These are phyloP conservation scores for Elongisporangium undulatum DNA, from an alignment of 352 stramenopile species.

Conservation along the genomic window DNA sequence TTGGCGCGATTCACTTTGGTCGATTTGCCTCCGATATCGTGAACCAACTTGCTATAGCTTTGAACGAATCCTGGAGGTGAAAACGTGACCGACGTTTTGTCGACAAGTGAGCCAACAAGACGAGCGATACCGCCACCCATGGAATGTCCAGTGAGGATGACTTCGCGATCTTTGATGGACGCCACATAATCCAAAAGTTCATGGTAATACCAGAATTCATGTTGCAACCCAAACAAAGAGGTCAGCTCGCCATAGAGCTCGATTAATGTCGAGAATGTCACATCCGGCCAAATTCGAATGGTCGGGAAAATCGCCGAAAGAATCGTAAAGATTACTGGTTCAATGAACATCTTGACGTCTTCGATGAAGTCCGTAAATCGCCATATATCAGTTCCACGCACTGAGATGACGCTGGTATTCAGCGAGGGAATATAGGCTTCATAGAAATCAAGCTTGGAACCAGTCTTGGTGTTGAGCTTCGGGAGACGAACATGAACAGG, in stretches of 20 bases:
- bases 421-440: constrained; percentile 70
- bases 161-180: constrained; percentile 72
- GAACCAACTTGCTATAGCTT: constrained; percentile 87
- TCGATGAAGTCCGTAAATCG: constrained; percentile 89
- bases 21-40: constrained; percentile 69
- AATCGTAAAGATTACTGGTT: constrained; percentile 88
- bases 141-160: constrained; percentile 86
- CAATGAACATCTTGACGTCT: constrained; percentile 90
- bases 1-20: constrained; percentile 68
- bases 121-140: constrained; percentile 86
- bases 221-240: constrained; percentile 81
- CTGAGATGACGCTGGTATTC: constrained; percentile 85
- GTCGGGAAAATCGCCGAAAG: constrained; percentile 87
- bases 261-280: constrained; percentile 84
- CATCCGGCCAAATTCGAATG: constrained; percentile 89
- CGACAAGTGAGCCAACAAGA: constrained; percentile 77
- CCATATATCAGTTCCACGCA: constrained; percentile 87
- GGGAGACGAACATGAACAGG: constrained; percentile 56
- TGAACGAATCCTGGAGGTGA: constrained; percentile 82
- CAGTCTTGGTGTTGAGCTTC: constrained; percentile 72
- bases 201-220: constrained; percentile 87
- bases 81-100: constrained; percentile 79
- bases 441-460: constrained; percentile 84
- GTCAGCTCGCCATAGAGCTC: constrained; percentile 86
- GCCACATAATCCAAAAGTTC: constrained; percentile 81